Evolutionary conservation across 257 asterid species (phyloP).

Genomic region (Solanum bukasovii): DNA sequence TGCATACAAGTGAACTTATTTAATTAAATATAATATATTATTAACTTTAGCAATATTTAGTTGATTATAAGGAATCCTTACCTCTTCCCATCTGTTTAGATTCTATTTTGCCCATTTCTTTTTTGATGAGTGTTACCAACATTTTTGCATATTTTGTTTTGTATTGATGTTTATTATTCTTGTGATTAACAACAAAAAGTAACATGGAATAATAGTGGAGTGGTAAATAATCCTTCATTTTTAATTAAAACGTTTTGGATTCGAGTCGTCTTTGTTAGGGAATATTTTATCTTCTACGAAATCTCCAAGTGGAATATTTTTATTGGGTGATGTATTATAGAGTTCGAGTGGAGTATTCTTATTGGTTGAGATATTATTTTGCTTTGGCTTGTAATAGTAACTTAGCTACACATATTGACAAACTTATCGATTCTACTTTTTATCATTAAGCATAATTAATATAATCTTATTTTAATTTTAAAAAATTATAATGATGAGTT

Average conservation of each 20-base stretch:
- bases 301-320: neutral
- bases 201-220: no score
- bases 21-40: neutral
- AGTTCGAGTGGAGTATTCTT: neutral
- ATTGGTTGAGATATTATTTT: neutral
- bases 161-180: neutral
- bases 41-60: neutral
- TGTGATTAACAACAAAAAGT: neutral
- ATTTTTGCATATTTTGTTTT: neutral
- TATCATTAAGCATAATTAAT: no score
- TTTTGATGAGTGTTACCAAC: neutral
- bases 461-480: no score
- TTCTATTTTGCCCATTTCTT: neutral
- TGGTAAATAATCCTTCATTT: no score
- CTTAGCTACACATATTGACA: neutral
- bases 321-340: neutral
- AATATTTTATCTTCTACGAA: no score
- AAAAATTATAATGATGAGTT: neutral
- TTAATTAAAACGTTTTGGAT: no score
- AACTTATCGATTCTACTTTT: neutral
- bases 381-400: neutral
- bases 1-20: neutral
- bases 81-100: neutral
- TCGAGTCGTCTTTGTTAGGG: rapidly evolving
- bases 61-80: neutral